Base-by-base conservation (phyloP, 1,139 yeast species). In the Pichia sp. region DNA sequence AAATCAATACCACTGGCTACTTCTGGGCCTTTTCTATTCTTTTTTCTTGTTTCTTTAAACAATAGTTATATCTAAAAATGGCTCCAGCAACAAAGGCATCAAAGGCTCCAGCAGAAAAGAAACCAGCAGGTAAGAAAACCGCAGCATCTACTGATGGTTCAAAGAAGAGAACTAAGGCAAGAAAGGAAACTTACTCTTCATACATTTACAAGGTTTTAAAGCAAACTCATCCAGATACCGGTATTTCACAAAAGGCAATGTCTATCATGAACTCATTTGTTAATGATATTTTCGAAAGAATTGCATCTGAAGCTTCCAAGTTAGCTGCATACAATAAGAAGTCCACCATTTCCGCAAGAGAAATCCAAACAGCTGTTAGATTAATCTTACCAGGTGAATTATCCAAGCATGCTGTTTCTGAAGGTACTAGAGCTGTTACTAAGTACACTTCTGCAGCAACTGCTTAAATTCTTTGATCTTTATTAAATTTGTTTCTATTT, bases 381-480 rank as follows among this genome's bases (percentile, higher is more conserved):
- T 85, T 92, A 70, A 92, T 92, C 76, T 85, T 92, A 67, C 98
- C 98, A 62, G 98, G 98, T 83, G 98, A 92, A 79, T 83, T 92
- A 74, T 97, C 98, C 63, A 92, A 90, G 82, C 97, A 90, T 76
- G 97, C 97, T 66, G 96, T 89, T 66, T 86, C 96, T 65, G 97
- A 90, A 77, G 97, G 97, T 81, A 90, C 97, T 66, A 89, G 97
- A 85, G 96, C 98, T 73, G 97, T 92, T 66, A 90, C 97, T 74
- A 92, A 92, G 82, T 92, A 90, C 83, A 88, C 97, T 68, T 86
- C 96, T 68, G 83, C 89, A 64, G 77, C 83, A 63, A 64, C 72
- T 45, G 72, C 72, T 65, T 69, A 64, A 65, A 54, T 52, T 42
- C 50, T 35, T 32, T 42, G 34, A 34, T 42, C 43, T 30, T 45